Conservation (phyloP, 2,329 filamentous ascomycete genomes). For the Colletotrichum sp. region DNA sequence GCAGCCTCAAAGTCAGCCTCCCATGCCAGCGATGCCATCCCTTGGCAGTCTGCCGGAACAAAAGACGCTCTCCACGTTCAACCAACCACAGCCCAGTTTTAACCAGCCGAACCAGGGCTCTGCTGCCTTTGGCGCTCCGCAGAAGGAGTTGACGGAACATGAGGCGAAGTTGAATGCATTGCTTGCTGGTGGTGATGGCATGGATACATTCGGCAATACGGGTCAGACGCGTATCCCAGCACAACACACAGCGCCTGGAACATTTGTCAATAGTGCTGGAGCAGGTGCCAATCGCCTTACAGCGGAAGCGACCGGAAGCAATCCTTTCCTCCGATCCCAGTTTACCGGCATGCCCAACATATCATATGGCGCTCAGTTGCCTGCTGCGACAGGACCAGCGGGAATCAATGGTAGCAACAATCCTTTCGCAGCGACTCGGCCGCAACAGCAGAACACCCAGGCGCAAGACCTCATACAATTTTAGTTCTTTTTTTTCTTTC, state of each 20-base stretch:
- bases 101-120: constrained; percentile 42
- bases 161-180: constrained; percentile 84
- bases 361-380: constrained; percentile 56
- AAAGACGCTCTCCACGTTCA: constrained; percentile 69
- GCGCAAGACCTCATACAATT: constrained; percentile 69
- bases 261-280: constrained; percentile 95
- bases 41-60: constrained; percentile 83
- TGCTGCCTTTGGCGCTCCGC: constrained; percentile 35
- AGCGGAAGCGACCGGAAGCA: constrained; percentile 77
- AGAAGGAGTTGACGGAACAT: constrained; percentile 64
- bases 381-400: constrained; percentile 61
- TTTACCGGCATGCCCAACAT: constrained; percentile 77
- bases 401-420: constrained; percentile 62
- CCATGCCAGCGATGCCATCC: constrained; percentile 59
- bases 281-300: constrained; percentile 74
- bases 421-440: constrained; percentile 59
- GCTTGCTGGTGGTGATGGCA: constrained; percentile 84
- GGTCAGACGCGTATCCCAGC: constrained; percentile 93
- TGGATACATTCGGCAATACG: constrained; percentile 98
- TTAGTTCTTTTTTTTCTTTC: constrained; percentile 35
- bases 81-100: constrained; percentile 40
- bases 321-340: constrained; percentile 86
- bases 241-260: constrained; percentile 94
- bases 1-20: constrained; percentile 57
- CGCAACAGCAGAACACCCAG: constrained; percentile 52